Base-by-base conservation (phyloP, 108 stramenopile species). In the Nitzschia palea region DNA sequence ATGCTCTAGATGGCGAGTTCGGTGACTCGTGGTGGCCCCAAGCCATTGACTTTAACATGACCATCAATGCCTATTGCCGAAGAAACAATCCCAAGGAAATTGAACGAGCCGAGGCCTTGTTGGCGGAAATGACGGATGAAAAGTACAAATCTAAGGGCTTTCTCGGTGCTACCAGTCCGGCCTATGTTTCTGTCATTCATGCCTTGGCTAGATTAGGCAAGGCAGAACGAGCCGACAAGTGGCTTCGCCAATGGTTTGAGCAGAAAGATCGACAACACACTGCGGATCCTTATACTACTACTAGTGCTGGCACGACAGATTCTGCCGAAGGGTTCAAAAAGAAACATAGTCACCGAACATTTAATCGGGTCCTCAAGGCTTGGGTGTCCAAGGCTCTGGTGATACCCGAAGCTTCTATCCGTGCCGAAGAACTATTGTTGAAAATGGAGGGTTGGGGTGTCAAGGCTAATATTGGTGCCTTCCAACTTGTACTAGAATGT, bases 381-480 rank as follows among this genome's bases (percentile, higher is more conserved):
- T 74, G 73, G 73, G 44, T 60, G 5, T 23, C 50, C 32, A 74
- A 74, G 37, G 65, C 51, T 14, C 4, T 15, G 0, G 18, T 42
- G 0, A 37, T 17, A 4, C 67, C 74, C 2, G 74, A 76, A 29
- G 67, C 62, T 0, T 67, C 62, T 0, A 27, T 42, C 28, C 31
- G 62, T n/a, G 67, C 67, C 4, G 74, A 76, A 44, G 54, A 76
- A 20, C 22, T 68, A 4, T 34, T 76, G 28, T 42, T 76, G 35
- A 48, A 26, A 20, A 76, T 66, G 51, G 8, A 26, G 2, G n/a
- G 18, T 2, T 68, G 48, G 40, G 73, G 73, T 0, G 51, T 67
- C 12, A 64, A 48, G 67, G 50, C 73, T 9, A 74, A 74, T 23
- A 14, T 33, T 25, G 59, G 50, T 9, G 66, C 73, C 12, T 74